These are phyloP conservation scores for Colletotrichum spinosum DNA, from an alignment of 2,329 filamentous ascomycete species.

Conservation along the genomic window DNA sequence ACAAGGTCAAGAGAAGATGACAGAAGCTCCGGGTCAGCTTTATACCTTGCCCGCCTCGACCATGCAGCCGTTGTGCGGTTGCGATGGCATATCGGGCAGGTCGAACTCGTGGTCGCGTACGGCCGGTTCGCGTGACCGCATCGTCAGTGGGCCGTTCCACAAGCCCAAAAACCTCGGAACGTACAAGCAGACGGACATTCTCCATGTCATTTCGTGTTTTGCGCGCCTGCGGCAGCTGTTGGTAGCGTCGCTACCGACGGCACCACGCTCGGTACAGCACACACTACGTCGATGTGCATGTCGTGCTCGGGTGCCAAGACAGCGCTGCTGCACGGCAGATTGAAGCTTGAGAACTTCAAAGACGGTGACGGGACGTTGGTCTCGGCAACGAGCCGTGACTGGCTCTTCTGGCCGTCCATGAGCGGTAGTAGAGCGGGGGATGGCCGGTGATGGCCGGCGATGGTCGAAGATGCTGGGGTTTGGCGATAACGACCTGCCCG, in stretches of 20 bases:
- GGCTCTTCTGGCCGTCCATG: conserved; percentile 2
- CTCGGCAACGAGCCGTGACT: conserved; percentile 24
- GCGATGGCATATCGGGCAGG: conserved; percentile 18
- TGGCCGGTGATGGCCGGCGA: not conserved
- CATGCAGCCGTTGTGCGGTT: conserved; percentile 2
- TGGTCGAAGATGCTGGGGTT: conserved; percentile 8
- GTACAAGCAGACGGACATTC: too few species aligned
- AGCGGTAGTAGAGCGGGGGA: too few species aligned
- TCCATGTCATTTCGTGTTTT: too few species aligned
- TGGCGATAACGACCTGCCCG: conserved; percentile 24
- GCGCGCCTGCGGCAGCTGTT: too few species aligned
- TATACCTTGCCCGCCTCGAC: conserved; percentile 4
- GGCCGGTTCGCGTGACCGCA: not conserved
- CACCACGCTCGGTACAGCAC: too few species aligned
- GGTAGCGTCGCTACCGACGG: too few species aligned
- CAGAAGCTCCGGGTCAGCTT: not conserved
- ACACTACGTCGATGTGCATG: conserved; percentile 1
- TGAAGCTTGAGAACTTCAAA: conserved; percentile 21
- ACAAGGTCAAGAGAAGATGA: not conserved
- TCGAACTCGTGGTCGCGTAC: not conserved
- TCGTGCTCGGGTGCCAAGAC: conserved; percentile 21
- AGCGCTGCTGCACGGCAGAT: conserved; percentile 4
- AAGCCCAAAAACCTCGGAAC: too few species aligned
- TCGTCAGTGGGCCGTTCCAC: not conserved
- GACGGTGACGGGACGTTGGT: not conserved